A percentile compares a stretch with the other conserved stretches of the same genome.
Evolutionary conservation across 352 stramenopile genomes (phyloP).

Genomic region (Globisporangium mamillatum): DNA sequence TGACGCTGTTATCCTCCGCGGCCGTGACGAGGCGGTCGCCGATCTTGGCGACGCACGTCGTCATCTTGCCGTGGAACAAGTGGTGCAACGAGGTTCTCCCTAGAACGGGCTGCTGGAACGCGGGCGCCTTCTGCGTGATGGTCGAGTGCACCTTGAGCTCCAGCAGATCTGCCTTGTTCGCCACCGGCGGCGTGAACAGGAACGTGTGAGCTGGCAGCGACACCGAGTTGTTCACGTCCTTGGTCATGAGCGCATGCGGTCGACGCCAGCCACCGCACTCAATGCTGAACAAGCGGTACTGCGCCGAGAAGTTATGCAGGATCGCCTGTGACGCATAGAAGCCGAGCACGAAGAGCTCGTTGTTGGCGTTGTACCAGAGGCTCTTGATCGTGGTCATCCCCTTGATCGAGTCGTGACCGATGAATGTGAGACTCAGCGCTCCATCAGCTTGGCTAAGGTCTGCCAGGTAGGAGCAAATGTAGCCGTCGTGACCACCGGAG

Average conservation of each 20-base stretch:
- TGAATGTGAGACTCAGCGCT: constrained; percentile 26
- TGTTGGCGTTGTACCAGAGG: constrained; percentile 35
- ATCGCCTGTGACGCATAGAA: constrained; percentile 76
- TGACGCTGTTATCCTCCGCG: constrained; percentile 81
- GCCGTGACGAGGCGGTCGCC: constrained; percentile 59
- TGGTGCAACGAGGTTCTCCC: constrained; percentile 53
- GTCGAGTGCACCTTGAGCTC: constrained; percentile 74
- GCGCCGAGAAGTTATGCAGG: constrained; percentile 67
- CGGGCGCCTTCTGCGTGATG: background rate
- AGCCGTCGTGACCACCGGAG: constrained; percentile 79
- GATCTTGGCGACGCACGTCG: constrained; percentile 54
- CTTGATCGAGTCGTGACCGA: constrained; percentile 72
- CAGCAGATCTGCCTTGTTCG: constrained; percentile 44
- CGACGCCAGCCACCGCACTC: constrained; percentile 83
- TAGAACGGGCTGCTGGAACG: constrained; percentile 15
- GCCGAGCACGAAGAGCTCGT: constrained; percentile 77
- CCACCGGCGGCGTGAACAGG: constrained; percentile 60
- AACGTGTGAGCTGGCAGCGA: constrained; percentile 56
- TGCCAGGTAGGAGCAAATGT: constrained; percentile 62
- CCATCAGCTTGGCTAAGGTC: constrained; percentile 19
- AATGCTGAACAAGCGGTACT: constrained; percentile 75
- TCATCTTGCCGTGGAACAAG: constrained; percentile 74
- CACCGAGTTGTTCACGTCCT: background rate
- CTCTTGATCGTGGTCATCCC: constrained; percentile 76
- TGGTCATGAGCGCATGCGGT: constrained; percentile 53